Conservation (phyloP, 1,284 basidiomycete species). For the Phylloboletellus chloephorus region DNA sequence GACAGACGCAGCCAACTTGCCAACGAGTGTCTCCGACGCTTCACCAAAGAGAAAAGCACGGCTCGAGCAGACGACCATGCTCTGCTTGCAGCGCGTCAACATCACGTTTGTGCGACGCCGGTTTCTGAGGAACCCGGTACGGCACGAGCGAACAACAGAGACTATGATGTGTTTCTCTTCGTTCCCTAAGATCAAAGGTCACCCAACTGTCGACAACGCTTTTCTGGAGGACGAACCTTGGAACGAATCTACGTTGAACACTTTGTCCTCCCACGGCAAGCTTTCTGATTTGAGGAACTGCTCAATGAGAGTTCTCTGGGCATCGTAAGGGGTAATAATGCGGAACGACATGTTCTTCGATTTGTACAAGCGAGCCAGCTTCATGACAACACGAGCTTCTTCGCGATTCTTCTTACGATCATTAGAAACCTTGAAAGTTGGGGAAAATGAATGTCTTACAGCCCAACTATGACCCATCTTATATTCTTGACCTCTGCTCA, state of each 20-base stretch:
- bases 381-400: slow-evolving; percentile 25
- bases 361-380: slow-evolving; percentile 18
- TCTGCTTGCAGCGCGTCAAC: slow-evolving; percentile 54
- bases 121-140: slow-evolving; percentile 46
- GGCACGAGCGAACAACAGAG: slow-evolving; percentile 47
- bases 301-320: slow-evolving; percentile 53
- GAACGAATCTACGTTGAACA: slow-evolving; percentile 61
- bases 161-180: slow-evolving; percentile 54
- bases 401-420: slow-evolving; percentile 15
- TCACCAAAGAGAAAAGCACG: slow-evolving; percentile 39
- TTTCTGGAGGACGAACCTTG: slow-evolving; percentile 41
- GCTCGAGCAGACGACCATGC: slow-evolving; percentile 51
- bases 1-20: slow-evolving; percentile 38
- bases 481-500: slow-evolving; percentile 23
- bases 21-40: slow-evolving; percentile 42
- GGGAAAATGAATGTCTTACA: slow-evolving; percentile 13
- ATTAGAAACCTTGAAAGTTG: neutral
- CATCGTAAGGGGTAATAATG: slow-evolving; percentile 50
- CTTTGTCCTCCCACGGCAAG: slow-evolving; percentile 50
- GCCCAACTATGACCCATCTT: slow-evolving; percentile 24
- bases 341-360: slow-evolving; percentile 15
- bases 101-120: slow-evolving; percentile 61
- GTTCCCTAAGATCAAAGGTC: slow-evolving; percentile 23
- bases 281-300: slow-evolving; percentile 36
- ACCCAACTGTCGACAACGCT: slow-evolving; percentile 21